phyloP scores from a whole-genome alignment of 257 asterid genomes.

The Cordia subcordata region DNA sequence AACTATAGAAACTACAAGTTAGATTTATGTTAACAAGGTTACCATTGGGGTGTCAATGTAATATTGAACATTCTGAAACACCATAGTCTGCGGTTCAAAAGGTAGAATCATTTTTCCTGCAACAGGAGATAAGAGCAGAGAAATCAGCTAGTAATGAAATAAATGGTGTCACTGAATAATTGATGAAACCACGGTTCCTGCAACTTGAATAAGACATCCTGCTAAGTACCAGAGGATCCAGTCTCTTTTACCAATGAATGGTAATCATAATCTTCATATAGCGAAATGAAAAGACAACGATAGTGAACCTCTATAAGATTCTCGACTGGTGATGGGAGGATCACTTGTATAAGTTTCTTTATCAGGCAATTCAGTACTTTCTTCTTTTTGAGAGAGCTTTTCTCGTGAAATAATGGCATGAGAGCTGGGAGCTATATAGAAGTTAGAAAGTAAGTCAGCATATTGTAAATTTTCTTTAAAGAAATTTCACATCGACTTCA shows the following conservation, averaged over 20 bases:
- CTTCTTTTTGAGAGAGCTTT: slow-evolving; percentile 35
- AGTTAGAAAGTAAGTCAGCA: slow-evolving; percentile 9
- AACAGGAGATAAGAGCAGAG: background rate
- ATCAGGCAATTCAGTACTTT: slow-evolving; percentile 19
- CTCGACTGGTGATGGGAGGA: slow-evolving; percentile 14
- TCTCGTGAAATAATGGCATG: slow-evolving; percentile 63
- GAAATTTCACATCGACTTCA: slow-evolving; percentile 6
- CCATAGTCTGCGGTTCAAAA: slow-evolving; percentile 47
- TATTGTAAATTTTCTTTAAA: no score
- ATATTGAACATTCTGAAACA: slow-evolving; percentile 54
- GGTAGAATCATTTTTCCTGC: slow-evolving; percentile 63
- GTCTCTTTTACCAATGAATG: no score
- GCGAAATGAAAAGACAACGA: background rate
- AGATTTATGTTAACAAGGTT: background rate
- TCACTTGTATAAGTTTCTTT: slow-evolving; percentile 12
- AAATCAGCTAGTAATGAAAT: no score
- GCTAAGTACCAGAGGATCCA: no score
- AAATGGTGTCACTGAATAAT: no score
- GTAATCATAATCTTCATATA: no score
- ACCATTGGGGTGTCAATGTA: slow-evolving; percentile 49
- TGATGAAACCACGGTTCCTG: no score
- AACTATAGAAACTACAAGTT: background rate
- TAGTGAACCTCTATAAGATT: slow-evolving; percentile 25
- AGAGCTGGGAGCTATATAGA: slow-evolving; percentile 56
- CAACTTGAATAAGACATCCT: no score